Evolutionary conservation across 1,284 basidiomycete genomes (phyloP), one percentile per base, ranked within the genome.

Genomic region (Fomitiporia mediterranea): DNA sequence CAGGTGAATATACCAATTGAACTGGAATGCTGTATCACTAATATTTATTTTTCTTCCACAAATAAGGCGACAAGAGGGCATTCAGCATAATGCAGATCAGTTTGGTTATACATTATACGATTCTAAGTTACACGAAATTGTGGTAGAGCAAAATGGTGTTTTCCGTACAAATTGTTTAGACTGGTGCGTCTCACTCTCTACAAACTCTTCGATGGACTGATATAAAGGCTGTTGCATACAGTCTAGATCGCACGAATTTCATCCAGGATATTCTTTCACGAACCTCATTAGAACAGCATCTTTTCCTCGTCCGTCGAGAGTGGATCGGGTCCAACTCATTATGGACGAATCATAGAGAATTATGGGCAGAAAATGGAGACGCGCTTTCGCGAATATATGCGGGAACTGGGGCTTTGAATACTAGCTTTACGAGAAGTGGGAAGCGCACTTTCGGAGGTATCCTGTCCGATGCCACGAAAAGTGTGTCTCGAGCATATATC

Each of bases 281-380:
- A 3, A 80, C 80, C 30, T 82, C 84, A 0, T 74, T 96, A 9
- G 85, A 91, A 62, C 83, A 89, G 62, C 91, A 86, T 63, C 76
- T 91, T 32, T 66, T 75, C 48, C 79, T 87, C 32, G 80, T 86
- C 51, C 82, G 83, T 43, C 79, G 79, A 7, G 88, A 90, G 67
- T 91, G 89, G 88, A 68, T 83, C n/a, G 77, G 80, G 46, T 81
- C 82, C 2, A 76, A 74, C 57, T 73, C 82, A 5, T 72, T 99
- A 4, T 98, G 94, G 91, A 77, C 81, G 0, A 79, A 89, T 43
- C 95, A 99, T 70, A 83, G 94, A 28, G 90, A 94, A 63, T 75
- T 99, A 2, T 99, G 95, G 95, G 97, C 96, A 0, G 94, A 98
- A 71, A 97, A 95, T 66, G 93, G 93, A 3, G 93, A 97, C 68